Evolutionary conservation across 805 yeast genomes (phyloP).

Genomic region (Candida saitoana): DNA sequence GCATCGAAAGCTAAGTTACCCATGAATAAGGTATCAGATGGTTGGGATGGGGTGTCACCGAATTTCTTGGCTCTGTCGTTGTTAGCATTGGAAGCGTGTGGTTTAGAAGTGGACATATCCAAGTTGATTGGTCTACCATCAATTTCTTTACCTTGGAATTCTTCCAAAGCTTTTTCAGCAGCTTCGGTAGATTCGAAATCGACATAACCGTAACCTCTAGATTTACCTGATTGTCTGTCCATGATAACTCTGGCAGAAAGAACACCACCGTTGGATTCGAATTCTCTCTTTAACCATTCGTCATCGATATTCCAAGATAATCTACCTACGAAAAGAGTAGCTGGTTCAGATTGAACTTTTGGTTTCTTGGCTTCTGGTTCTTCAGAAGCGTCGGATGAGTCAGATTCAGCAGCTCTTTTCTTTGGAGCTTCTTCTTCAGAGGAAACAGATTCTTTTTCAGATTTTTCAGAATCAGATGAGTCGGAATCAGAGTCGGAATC

Average conservation of each 20-base stretch:
- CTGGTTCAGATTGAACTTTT: conserved; percentile 59
- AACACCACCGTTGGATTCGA: conserved; percentile 79
- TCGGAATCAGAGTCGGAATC: conserved; percentile 32
- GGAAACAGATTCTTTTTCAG: conserved; percentile 28
- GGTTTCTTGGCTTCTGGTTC: conserved; percentile 48
- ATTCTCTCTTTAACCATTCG: conserved; percentile 86
- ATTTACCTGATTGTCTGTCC: conserved; percentile 88
- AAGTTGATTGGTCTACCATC: conserved; percentile 96
- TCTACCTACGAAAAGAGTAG: conserved; percentile 94
- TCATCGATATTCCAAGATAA: conserved; percentile 96
- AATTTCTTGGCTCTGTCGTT: conserved; percentile 80
- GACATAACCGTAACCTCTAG: conserved; percentile 97
- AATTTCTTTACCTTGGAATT: conserved; percentile 88
- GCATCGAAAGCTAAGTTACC: conserved; percentile 95
- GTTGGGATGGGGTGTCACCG: conserved; percentile 88
- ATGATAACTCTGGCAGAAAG: conserved; percentile 85
- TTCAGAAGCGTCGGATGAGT: conserved; percentile 29
- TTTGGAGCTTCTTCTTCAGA: conserved; percentile 27
- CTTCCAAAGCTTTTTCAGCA: conserved; percentile 83
- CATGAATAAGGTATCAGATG: conserved; percentile 92
- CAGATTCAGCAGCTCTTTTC: conserved; percentile 35
- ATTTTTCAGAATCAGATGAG: conserved; percentile 18
- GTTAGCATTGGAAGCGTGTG: conserved; percentile 53
- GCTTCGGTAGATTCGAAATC: conserved; percentile 74
- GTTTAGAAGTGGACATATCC: conserved; percentile 86